Evolutionary conservation across 495 filamentous ascomycete species (phyloP), one percentile per base, ranked within the genome.

Genomic region (Aspergillus affinis): DNA sequence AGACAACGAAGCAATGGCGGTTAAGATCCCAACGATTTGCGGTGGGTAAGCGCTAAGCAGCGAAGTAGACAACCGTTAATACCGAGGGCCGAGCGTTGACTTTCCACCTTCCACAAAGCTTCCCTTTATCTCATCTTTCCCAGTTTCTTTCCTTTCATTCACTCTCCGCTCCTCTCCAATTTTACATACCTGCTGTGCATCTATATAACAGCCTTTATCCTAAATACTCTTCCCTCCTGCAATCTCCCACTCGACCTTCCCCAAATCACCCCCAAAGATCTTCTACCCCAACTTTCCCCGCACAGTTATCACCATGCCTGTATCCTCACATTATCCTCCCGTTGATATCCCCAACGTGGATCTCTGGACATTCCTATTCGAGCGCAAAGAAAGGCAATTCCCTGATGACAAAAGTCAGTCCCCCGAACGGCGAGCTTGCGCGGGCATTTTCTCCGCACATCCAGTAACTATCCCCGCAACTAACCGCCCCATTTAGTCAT

Each of bases 351-450:
- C 78, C 27, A 60, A 75, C 23, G 63, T 76, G 41, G 91, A 93
- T 69, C 58, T 96, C 20, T 94, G 86, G 86, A 77, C 79, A 0
- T 87, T 95, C 50, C 69, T 98, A 9, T 93, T 97, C 69, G 90
- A 94, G 66, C 78, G 88, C 51, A 87, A 88, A 55, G 81, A 90
- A 54, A 81, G 78, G 59, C 70, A 76, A 6, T 96, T 78, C 66
- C 80, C 88, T 2, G 88, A 93, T 58, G 70, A 80, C 48, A 76
- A 77, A 53, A 69, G 77, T 80, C 17, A 27, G 50, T 29, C 10
- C 50, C 27, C 23, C 21, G 2, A 53, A 54, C 71, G 13, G n/a
- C n/a, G 19, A 23, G 5, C 2, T 19, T 8, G 23, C 52, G 15
- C 13, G 29, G 1, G 3, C 62, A 5, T 41, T 19, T 54, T 17